Evolutionary conservation across 2,329 filamentous ascomycete species (phyloP).

Genomic region (Fusarium duplospermum): DNA sequence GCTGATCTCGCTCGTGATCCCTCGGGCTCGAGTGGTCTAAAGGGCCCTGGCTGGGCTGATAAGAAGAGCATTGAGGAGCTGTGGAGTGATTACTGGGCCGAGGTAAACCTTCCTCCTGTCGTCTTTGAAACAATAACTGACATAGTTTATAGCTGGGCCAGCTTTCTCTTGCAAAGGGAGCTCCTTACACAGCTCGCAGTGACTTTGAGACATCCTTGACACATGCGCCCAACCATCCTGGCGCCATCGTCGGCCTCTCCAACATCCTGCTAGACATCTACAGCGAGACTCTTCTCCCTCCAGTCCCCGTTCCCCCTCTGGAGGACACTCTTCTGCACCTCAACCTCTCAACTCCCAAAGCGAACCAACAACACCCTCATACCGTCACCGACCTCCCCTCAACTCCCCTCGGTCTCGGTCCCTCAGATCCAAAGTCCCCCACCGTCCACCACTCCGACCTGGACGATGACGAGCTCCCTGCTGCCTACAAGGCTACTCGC

Average conservation of each 20-base stretch:
- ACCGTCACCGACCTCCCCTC: constrained; percentile 51
- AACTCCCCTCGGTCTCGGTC: constrained; percentile 60
- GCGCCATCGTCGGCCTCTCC: constrained; percentile 83
- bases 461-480: constrained; percentile 57
- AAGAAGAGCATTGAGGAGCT: constrained; percentile 85
- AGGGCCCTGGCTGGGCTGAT: constrained; percentile 79
- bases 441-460: constrained; percentile 33
- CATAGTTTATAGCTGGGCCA: constrained; percentile 70
- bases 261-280: constrained; percentile 90
- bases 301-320: constrained; percentile 63
- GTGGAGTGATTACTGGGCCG: constrained; percentile 84
- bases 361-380: constrained; percentile 9
- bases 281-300: constrained; percentile 72
- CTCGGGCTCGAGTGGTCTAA: constrained; percentile 71
- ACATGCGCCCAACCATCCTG: constrained; percentile 82
- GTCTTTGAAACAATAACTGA: not conserved
- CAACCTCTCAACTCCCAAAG: not conserved
- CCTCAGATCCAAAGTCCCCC: constrained; percentile 37
- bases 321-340: constrained; percentile 28
- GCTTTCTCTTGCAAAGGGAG: constrained; percentile 70
- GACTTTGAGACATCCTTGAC: constrained; percentile 87
- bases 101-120: constrained; percentile 65
- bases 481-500: constrained; percentile 67
- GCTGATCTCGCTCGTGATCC: constrained; percentile 71
- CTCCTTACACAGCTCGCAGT: constrained; percentile 75